These are phyloP conservation scores for Hanseniaspora gamundiae DNA, from an alignment of 1,139 yeast genomes.

Conservation along the genomic window DNA sequence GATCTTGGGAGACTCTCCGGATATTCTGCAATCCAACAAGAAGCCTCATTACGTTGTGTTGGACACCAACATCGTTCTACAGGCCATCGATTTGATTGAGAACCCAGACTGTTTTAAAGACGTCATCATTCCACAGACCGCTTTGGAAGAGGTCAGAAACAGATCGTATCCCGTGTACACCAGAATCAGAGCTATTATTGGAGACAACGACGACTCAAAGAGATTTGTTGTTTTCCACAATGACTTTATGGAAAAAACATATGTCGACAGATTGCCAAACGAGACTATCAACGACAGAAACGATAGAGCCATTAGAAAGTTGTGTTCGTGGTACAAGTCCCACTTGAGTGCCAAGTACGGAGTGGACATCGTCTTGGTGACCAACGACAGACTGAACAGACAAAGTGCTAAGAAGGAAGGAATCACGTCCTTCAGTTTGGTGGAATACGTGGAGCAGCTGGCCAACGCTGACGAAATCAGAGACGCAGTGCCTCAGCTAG, in stretches of 20 bases:
- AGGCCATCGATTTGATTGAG: slow-evolving; percentile 84
- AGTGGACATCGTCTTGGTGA: slow-evolving; percentile 50
- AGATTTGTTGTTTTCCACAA: slow-evolving; percentile 88
- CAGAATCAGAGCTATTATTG: slow-evolving; percentile 62
- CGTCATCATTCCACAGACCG: slow-evolving; percentile 88
- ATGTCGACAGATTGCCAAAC: slow-evolving; percentile 43
- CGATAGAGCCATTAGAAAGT: slow-evolving; percentile 77
- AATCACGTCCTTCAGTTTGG: slow-evolving; percentile 42
- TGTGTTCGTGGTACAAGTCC: slow-evolving; percentile 55
- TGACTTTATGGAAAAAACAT: slow-evolving; percentile 71
- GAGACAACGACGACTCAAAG: slow-evolving; percentile 31
- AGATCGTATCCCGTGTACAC: slow-evolving; percentile 81
- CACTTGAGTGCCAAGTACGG: slow-evolving; percentile 38
- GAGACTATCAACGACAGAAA: slow-evolving; percentile 85
- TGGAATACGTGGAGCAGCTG: slow-evolving; percentile 55
- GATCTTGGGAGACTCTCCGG: slow-evolving; percentile 31
- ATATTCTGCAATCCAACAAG: not conserved
- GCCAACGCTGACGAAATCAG: slow-evolving; percentile 67
- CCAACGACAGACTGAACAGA: slow-evolving; percentile 67
- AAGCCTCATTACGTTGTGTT: slow-evolving; percentile 69
- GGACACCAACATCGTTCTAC: slow-evolving; percentile 81
- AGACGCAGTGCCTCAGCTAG: slow-evolving; percentile 64
- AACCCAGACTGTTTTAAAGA: slow-evolving; percentile 68
- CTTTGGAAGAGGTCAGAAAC: slow-evolving; percentile 83
- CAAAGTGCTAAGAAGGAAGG: slow-evolving; percentile 44